phyloP scores from a whole-genome alignment of 2,329 filamentous ascomycete genomes.

The Microcyclospora tardicrescens region DNA sequence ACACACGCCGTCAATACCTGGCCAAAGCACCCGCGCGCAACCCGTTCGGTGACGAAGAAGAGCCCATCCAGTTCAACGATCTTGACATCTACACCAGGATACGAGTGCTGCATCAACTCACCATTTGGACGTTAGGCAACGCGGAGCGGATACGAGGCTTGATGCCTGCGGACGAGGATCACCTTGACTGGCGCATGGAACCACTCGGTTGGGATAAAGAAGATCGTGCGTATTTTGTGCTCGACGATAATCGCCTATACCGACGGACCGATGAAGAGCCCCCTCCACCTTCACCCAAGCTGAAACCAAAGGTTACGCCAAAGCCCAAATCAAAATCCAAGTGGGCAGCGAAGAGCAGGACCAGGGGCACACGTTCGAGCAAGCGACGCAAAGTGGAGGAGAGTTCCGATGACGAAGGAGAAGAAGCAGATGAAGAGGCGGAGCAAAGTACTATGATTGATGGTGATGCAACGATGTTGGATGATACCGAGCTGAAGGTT shows the following conservation, averaged over 20 bases:
- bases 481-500: constrained; percentile 22
- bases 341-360: constrained; percentile 37
- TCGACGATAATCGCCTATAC: constrained; percentile 91
- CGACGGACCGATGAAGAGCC: constrained; percentile 65
- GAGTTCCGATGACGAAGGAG: constrained; percentile 30
- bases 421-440: constrained; percentile 30
- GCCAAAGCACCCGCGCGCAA: constrained; percentile 69
- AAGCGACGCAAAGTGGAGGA: constrained; percentile 56
- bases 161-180: constrained; percentile 65
- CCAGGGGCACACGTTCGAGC: constrained; percentile 44
- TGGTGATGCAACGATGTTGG: constrained; percentile 26
- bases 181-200: constrained; percentile 46
- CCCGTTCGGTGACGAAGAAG: constrained; percentile 70
- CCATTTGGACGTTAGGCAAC: constrained; percentile 77
- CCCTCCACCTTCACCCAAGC: constrained; percentile 37
- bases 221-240: constrained; percentile 74
- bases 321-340: constrained; percentile 48
- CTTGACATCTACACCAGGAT: constrained; percentile 78
- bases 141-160: constrained; percentile 75
- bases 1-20: constrained; percentile 75
- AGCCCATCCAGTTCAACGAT: constrained; percentile 59
- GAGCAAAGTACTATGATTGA: constrained; percentile 22
- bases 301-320: constrained; percentile 40
- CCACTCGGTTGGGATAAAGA: constrained; percentile 80
- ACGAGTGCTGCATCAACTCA: constrained; percentile 72